Conservation (phyloP, 2,329 filamentous ascomycete species). For the Alternaria sp. region DNA sequence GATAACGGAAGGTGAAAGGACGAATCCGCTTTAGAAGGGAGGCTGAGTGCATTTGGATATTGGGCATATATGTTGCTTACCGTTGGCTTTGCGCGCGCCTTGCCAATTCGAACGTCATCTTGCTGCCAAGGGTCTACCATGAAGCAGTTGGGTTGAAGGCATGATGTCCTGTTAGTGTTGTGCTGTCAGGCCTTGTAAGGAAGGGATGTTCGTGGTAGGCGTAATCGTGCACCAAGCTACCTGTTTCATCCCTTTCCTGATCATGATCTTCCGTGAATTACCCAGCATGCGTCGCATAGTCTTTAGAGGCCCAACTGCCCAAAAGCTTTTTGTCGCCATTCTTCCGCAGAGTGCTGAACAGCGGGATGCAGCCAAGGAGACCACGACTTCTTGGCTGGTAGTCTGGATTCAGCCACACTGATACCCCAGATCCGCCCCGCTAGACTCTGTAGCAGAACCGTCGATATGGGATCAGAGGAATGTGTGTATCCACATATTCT, state of each 20-base stretch:
- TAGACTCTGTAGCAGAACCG: slow-evolving; percentile 8
- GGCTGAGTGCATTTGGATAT: slow-evolving; percentile 20
- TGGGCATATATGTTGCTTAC: slow-evolving; percentile 8
- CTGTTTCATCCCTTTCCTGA: slow-evolving; percentile 8
- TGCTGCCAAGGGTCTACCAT: slow-evolving; percentile 8
- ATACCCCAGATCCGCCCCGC: slow-evolving; percentile 29
- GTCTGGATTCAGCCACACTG: slow-evolving; percentile 47
- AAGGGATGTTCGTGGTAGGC: slow-evolving; percentile 15
- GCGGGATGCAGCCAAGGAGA: slow-evolving; percentile 38
- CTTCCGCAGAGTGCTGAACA: slow-evolving; percentile 17
- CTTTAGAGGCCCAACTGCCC: neutral
- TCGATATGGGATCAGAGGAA: slow-evolving; percentile 10
- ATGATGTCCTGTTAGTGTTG: slow-evolving; percentile 8
- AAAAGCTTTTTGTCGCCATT: slow-evolving; percentile 1
- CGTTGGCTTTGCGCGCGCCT: slow-evolving; percentile 5
- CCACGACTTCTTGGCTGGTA: slow-evolving; percentile 37
- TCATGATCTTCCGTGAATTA: neutral
- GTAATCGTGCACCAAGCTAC: slow-evolving; percentile 7
- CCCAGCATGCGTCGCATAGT: neutral
- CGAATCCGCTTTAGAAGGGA: slow-evolving; percentile 24
- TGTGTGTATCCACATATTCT: slow-evolving; percentile 3
- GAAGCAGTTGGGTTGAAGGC: slow-evolving; percentile 10
- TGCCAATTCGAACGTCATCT: slow-evolving; percentile 6
- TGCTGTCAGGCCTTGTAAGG: slow-evolving; percentile 2
- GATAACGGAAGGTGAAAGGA: slow-evolving; percentile 32